phyloP scores from a whole-genome alignment of 1,139 yeast species.

The Suhomyces yuchorum region DNA sequence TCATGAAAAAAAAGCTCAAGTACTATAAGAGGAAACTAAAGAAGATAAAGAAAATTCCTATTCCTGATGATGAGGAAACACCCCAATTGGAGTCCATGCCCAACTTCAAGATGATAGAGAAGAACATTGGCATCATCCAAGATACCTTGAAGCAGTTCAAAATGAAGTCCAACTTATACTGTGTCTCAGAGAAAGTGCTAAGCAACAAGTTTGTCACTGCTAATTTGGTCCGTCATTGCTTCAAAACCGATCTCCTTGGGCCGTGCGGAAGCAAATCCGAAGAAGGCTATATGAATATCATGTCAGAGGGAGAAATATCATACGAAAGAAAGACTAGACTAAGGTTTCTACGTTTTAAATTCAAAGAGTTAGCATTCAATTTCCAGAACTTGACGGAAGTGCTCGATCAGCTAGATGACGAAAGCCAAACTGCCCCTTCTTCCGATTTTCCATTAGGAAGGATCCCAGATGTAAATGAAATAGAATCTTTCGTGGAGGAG shows the following conservation, averaged over 20 bases:
- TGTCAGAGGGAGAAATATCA: slow-evolving; percentile 10
- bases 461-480: slow-evolving; percentile 1
- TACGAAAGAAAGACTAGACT: slow-evolving; percentile 15
- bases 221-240: slow-evolving; percentile 1
- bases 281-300: slow-evolving; percentile 7
- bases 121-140: slow-evolving; percentile 3
- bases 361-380: slow-evolving; percentile 17
- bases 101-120: slow-evolving; percentile 6
- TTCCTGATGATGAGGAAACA: background rate
- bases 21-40: slow-evolving; percentile 13
- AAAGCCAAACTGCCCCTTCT: background rate
- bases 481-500: slow-evolving; percentile 8
- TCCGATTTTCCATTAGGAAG: background rate
- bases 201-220: slow-evolving; percentile 11
- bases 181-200: slow-evolving; percentile 11
- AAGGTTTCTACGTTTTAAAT: slow-evolving; percentile 17
- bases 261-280: background rate
- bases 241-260: slow-evolving; percentile 2
- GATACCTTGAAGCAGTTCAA: slow-evolving; percentile 4
- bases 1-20: slow-evolving; percentile 12
- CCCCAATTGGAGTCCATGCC: slow-evolving; percentile 1
- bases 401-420: background rate
- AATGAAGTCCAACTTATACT: slow-evolving; percentile 1
- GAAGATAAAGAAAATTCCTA: background rate
- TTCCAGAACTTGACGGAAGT: slow-evolving; percentile 7